Evolutionary conservation across 1,284 basidiomycete genomes (phyloP).

Genomic region (Xanthoconium separans): DNA sequence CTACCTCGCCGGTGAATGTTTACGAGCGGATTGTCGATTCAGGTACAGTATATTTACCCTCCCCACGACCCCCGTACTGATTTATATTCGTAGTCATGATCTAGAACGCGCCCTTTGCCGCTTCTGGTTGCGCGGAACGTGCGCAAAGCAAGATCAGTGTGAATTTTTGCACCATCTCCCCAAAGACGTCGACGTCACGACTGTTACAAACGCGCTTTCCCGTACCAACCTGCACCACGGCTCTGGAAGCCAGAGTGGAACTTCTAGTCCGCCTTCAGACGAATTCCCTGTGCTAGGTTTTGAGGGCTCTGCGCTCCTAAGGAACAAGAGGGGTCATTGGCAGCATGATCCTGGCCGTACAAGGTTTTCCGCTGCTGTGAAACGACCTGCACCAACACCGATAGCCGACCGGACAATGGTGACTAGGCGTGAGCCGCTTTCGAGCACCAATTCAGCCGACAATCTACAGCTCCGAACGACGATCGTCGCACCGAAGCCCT

Average conservation of each 20-base stretch:
- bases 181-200: conserved; percentile 70
- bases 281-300: conserved; percentile 87
- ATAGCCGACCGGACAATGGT: conserved; percentile 37
- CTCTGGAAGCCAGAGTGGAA: conserved; percentile 36
- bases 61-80: conserved; percentile 12
- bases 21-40: conserved; percentile 95
- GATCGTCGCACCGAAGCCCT: conserved; percentile 80
- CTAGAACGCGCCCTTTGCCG: conserved; percentile 91
- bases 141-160: conserved; percentile 89
- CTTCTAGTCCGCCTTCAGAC: conserved; percentile 55
- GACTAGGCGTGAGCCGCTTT: conserved; percentile 55
- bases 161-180: conserved; percentile 91
- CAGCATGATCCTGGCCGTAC: conserved; percentile 77
- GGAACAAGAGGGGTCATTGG: conserved; percentile 39
- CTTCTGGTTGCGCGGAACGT: conserved; percentile 97
- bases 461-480: conserved; percentile 62
- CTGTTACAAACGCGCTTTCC: conserved; percentile 68
- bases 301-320: conserved; percentile 30
- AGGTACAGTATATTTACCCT: conserved; percentile 54
- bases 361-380: conserved; percentile 81
- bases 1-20: conserved; percentile 94
- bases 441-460: conserved; percentile 51
- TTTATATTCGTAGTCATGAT: conserved; percentile 63
- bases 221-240: conserved; percentile 58
- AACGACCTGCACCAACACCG: conserved; percentile 48